These are phyloP conservation scores for Leccinum longicurvipes DNA, from an alignment of 768 basidiomycete genomes.

Conservation along the genomic window DNA sequence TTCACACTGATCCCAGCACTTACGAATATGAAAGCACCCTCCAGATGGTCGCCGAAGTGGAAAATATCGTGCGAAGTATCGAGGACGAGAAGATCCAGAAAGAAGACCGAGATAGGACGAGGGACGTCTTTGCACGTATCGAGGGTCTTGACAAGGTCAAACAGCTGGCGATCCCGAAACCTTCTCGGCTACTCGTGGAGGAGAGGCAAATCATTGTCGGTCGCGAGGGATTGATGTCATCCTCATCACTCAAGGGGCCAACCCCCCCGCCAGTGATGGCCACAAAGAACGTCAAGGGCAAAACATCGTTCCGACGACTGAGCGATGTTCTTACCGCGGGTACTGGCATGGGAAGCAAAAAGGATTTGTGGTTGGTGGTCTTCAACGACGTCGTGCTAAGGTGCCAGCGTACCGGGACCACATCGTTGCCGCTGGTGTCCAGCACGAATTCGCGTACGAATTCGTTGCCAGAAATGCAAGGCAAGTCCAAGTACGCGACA, in stretches of 20 bases:
- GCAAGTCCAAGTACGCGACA: slow-evolving; percentile 81
- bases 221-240: slow-evolving; percentile 22
- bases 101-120: slow-evolving; percentile 92
- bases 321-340: slow-evolving; percentile 79
- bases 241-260: slow-evolving; percentile 24
- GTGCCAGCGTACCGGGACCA: slow-evolving; percentile 88
- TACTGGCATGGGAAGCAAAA: slow-evolving; percentile 60
- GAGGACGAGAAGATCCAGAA: slow-evolving; percentile 98
- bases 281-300: slow-evolving; percentile 66
- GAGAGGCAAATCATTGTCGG: slow-evolving; percentile 58
- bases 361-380: slow-evolving; percentile 90
- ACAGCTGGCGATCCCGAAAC: slow-evolving; percentile 88
- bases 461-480: slow-evolving; percentile 80
- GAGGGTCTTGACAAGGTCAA: slow-evolving; percentile 94
- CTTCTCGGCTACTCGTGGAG: slow-evolving; percentile 81
- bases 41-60: slow-evolving; percentile 96
- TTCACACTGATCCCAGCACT: slow-evolving; percentile 94
- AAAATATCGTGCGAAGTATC: slow-evolving; percentile 92
- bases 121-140: slow-evolving; percentile 93
- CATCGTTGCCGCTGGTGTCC: slow-evolving; percentile 73
- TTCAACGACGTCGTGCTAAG: slow-evolving; percentile 95
- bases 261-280: slow-evolving; percentile 36
- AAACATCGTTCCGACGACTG: slow-evolving; percentile 83
- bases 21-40: slow-evolving; percentile 96
- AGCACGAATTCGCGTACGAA: slow-evolving; percentile 65